Evolutionary conservation across 2,329 filamentous ascomycete species (phyloP), one percentile per base, ranked within the genome.

Genomic region (Ophiosphaerella narmari): DNA sequence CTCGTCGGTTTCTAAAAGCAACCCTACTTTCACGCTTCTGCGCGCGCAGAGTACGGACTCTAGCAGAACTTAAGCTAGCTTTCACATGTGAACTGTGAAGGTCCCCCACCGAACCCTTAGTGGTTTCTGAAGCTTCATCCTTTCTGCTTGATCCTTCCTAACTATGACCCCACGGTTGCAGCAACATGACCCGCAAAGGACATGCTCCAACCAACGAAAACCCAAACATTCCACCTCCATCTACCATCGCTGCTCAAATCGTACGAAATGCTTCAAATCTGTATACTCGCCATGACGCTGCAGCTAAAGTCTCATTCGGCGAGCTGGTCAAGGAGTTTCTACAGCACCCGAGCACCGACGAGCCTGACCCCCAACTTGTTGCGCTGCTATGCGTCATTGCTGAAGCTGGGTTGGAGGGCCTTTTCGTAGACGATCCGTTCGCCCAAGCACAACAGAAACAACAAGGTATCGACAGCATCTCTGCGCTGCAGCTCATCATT

Each of bases 221-320:
- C 42, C 9, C 44, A 7, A 26, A 39, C 11, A 2, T 37, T 8
- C 67, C 67, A 24, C 78, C 77, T 34, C 88, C 91, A 11, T 96
- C 92, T 13, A 95, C 91, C 8, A 81, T 96, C 65, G 91, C 92
- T 44, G 90, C 90, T 11, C 90, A 95, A 72, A 86, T 97, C 49
- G 90, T 94, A 57, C 87, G 90, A 68, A 90, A 90, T 69, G 86
- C 91, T 55, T 85, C 88, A 37, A 82, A 87, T 18, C 83, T 83
- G 42, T 80, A 82, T 43, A 82, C 80, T 54, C 84, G 82, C 38
- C 81, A 82, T 45, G 81, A 83, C 63, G 82, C 82, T 44, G 82
- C 87, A 62, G 86, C 88, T 62, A 86, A 85, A 51, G 85, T 86
- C 60, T 88, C 90, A 42, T 87, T 97, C 56, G 86, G 88, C 55